Evolutionary conservation across 2,329 filamentous ascomycete species (phyloP).

Genomic region (Cordyceps farinosa): DNA sequence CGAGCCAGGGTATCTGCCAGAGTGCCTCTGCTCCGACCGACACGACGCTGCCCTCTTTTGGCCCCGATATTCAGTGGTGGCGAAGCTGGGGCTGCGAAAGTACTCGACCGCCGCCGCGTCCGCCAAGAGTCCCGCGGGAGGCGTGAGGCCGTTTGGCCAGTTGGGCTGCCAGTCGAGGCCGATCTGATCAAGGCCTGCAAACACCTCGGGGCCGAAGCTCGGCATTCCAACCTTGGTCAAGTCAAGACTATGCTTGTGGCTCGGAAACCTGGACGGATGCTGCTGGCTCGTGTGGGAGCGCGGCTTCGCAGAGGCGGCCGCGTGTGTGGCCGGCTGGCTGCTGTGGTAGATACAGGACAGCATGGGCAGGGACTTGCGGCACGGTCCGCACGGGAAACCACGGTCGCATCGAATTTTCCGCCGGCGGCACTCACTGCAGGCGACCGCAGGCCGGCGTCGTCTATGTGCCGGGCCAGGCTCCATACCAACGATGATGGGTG

Average conservation of each 20-base stretch:
- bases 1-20: neutral
- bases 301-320: neutral
- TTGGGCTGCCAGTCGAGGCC: neutral
- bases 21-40: too few relatives aligned
- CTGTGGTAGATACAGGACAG: slow-evolving; percentile 22
- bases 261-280: neutral
- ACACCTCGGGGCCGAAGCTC: neutral
- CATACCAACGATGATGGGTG: slow-evolving; percentile 3
- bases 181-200: neutral
- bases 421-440: slow-evolving; percentile 22
- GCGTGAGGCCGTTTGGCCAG: neutral
- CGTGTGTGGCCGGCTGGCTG: neutral
- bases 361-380: slow-evolving; percentile 18
- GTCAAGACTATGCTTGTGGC: neutral
- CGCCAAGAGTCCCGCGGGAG: neutral
- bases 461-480: slow-evolving; percentile 21
- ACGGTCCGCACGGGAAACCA: slow-evolving; percentile 20
- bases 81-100: neutral
- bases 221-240: neutral
- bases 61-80: neutral
- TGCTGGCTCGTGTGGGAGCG: neutral
- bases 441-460: slow-evolving; percentile 21
- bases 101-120: neutral
- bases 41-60: neutral
- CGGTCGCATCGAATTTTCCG: slow-evolving; percentile 22